phyloP scores from a whole-genome alignment of 768 basidiomycete species.

The Cystobasidium tubakii region DNA sequence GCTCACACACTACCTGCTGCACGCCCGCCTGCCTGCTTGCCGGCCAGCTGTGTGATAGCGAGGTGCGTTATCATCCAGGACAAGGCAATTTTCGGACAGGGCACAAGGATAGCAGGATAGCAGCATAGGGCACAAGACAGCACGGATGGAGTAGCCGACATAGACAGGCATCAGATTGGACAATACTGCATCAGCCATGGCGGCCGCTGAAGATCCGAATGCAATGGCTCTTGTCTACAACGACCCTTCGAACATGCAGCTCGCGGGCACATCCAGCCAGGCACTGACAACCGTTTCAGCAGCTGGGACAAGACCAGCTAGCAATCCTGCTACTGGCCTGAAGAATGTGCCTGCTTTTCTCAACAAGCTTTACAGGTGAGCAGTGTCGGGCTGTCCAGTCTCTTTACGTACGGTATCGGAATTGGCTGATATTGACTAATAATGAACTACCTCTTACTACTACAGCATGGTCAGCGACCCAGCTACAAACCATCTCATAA shows the following conservation, averaged over 20 bases:
- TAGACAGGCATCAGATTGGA: neutral
- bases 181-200: neutral
- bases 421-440: neutral
- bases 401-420: conserved; percentile 38
- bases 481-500: conserved; percentile 71
- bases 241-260: conserved; percentile 14
- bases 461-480: conserved; percentile 85
- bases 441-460: neutral
- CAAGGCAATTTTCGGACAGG: conserved; percentile 1
- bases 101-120: neutral
- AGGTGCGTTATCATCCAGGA: neutral
- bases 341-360: conserved; percentile 48
- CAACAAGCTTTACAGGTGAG: conserved; percentile 85
- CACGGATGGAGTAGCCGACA: neutral
- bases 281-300: neutral
- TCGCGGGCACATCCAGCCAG: neutral
- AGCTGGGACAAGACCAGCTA: neutral
- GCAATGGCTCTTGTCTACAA: conserved; percentile 14
- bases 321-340: conserved; percentile 1
- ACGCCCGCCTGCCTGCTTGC: no score
- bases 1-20: no score
- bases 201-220: conserved; percentile 11
- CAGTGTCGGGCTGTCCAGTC: conserved; percentile 43
- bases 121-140: neutral
- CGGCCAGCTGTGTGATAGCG: no score